Percentiles rank a stretch among this genome's conserved stretches.
These are phyloP conservation scores for Ceratobasidium sp. DNA, from an alignment of 1,284 basidiomycete genomes.

Conservation along the genomic window DNA sequence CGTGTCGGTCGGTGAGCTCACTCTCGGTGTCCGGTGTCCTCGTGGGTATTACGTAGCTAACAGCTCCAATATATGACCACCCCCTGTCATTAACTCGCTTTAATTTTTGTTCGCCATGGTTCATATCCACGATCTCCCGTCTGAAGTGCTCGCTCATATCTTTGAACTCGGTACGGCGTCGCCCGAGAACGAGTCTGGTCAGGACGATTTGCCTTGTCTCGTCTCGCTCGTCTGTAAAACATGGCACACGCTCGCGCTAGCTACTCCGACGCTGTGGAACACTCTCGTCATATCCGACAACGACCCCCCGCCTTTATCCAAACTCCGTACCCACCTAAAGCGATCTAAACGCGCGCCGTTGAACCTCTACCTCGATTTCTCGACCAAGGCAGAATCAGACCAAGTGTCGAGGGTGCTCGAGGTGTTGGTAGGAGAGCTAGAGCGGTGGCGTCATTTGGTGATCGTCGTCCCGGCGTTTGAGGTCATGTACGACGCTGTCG, in stretches of 20 bases:
- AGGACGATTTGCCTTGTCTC: constrained; percentile 35
- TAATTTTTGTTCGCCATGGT: neutral
- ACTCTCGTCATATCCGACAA: constrained; percentile 13
- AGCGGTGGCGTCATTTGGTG: constrained; percentile 33
- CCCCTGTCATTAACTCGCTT: neutral
- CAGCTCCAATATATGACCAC: neutral
- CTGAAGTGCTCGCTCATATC: constrained; percentile 35
- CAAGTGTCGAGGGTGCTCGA: constrained; percentile 1
- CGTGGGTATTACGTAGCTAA: constrained; percentile 19
- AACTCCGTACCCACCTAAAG: constrained; percentile 15
- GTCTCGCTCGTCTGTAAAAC: constrained; percentile 38
- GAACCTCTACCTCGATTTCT: constrained; percentile 42
- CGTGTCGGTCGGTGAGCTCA: constrained; percentile 14
- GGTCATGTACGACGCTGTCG: constrained; percentile 31
- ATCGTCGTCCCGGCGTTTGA: constrained; percentile 38
- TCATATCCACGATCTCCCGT: constrained; percentile 21
- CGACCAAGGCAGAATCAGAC: constrained; percentile 23
- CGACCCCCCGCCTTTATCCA: constrained; percentile 16
- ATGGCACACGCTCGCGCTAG: constrained; percentile 36
- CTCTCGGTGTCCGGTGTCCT: constrained; percentile 1
- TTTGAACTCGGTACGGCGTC: constrained; percentile 41
- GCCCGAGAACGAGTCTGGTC: constrained; percentile 39
- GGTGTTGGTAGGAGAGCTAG: constrained; percentile 4
- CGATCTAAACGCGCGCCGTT: constrained; percentile 34
- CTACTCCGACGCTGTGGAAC: constrained; percentile 40